phyloP scores from a whole-genome alignment of 2,329 filamentous ascomycete genomes.

The Neofusicoccum kwambonambiense region DNA sequence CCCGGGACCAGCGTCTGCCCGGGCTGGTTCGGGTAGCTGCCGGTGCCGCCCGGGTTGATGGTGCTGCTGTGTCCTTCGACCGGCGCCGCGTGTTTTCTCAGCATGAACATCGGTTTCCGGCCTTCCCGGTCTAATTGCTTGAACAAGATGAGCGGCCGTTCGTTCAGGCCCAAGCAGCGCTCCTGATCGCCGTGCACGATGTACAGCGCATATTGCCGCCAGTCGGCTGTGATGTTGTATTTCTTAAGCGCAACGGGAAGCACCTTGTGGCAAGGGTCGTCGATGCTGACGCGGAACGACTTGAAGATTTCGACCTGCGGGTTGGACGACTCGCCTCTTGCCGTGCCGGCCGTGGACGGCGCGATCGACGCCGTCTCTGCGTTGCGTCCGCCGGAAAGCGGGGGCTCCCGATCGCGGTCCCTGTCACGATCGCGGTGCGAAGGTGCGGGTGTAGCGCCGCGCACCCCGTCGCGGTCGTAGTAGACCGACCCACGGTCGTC shows the following conservation, averaged over 20 bases:
- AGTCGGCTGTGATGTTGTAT: constrained; percentile 97
- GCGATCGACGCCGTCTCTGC: constrained; percentile 23
- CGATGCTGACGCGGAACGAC: constrained; percentile 95
- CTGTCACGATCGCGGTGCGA: constrained; percentile 10
- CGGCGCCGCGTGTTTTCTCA: constrained; percentile 65
- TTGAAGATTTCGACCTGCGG: constrained; percentile 92
- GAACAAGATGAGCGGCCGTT: constrained; percentile 92
- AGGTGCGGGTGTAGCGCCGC: constrained; percentile 8
- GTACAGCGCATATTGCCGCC: constrained; percentile 95
- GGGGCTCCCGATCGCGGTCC: constrained; percentile 25
- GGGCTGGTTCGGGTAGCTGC: constrained; percentile 13
- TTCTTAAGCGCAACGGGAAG: constrained; percentile 93
- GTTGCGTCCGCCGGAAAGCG: constrained; percentile 35
- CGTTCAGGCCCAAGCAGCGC: constrained; percentile 84
- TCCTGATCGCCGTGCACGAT: constrained; percentile 99
- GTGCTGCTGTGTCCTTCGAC: constrained; percentile 46
- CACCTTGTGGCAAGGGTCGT: constrained; percentile 97
- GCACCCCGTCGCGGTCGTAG: constrained; percentile 1
- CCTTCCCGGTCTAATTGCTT: constrained; percentile 97
- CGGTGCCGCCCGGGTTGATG: constrained; percentile 35
- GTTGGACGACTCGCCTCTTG: constrained; percentile 34
- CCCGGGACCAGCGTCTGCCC: constrained; percentile 6
- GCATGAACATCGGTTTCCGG: constrained; percentile 99
- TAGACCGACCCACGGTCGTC: constrained; percentile 21
- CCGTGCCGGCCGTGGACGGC: constrained; percentile 7